A percentile compares a stretch with the other conserved stretches of the same genome.
These are phyloP conservation scores for Pyrenula aspistea DNA, from an alignment of 495 filamentous ascomycete species.

Conservation along the genomic window DNA sequence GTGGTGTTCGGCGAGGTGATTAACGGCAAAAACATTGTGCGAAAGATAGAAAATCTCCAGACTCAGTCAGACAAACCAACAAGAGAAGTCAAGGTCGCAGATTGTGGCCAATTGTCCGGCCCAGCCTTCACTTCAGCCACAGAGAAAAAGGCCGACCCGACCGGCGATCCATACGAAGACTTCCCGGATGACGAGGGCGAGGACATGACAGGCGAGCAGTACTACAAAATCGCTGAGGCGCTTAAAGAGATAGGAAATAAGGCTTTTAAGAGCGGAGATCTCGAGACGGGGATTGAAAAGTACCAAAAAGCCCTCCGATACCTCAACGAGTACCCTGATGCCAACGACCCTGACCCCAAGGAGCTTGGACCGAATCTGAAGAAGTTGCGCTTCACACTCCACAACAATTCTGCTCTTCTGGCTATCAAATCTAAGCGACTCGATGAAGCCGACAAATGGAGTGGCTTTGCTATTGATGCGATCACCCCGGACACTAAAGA, in stretches of 20 bases:
- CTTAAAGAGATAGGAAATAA: constrained; percentile 87
- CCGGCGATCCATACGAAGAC: constrained; percentile 90
- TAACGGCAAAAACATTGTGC: constrained; percentile 79
- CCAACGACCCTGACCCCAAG: constrained; percentile 50
- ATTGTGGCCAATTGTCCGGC: constrained; percentile 77
- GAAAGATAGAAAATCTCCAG: constrained; percentile 79
- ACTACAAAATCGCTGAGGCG: constrained; percentile 66
- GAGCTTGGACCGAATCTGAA: constrained; percentile 56
- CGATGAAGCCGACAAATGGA: constrained; percentile 54
- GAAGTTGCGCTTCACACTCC: constrained; percentile 60
- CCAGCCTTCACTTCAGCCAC: constrained; percentile 49
- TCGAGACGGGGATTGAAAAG: constrained; percentile 68
- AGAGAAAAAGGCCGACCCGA: constrained; percentile 57
- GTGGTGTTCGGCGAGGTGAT: constrained; percentile 53
- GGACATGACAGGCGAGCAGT: constrained; percentile 47
- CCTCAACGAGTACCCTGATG: constrained; percentile 73
- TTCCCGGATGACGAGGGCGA: constrained; percentile 77
- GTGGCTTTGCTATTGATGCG: constrained; percentile 57
- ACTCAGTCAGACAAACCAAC: constrained; percentile 74
- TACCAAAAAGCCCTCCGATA: constrained; percentile 98
- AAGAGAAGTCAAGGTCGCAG: constrained; percentile 58
- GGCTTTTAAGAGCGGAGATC: constrained; percentile 72
- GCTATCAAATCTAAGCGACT: constrained; percentile 67
- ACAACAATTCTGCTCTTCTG: constrained; percentile 69
- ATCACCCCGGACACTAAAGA: constrained; percentile 45